These are phyloP conservation scores for Tuctoria greenei DNA, from an alignment of 176 grass and related monocot genomes.

Conservation along the genomic window DNA sequence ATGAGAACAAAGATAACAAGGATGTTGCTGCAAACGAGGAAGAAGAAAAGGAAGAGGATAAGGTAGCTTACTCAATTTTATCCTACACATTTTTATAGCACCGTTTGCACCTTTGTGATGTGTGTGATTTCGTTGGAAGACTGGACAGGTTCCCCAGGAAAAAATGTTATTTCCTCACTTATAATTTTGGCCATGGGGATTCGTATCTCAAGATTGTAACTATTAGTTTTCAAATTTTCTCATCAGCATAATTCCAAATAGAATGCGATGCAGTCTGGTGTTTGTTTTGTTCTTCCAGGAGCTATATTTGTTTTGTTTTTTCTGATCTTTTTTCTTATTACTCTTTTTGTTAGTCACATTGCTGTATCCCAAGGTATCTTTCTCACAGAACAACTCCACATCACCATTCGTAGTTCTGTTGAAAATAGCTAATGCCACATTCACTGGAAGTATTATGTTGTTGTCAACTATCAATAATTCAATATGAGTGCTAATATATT, in stretches of 20 bases:
- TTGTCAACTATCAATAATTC: too few species aligned
- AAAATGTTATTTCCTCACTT: neutral
- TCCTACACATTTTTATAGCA: neutral
- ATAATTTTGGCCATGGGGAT: neutral
- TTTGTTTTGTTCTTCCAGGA: neutral
- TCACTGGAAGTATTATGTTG: neutral
- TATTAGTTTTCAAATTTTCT: neutral
- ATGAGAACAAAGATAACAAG: conserved; percentile 56
- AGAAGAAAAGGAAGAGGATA: conserved; percentile 87
- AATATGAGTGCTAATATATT: neutral
- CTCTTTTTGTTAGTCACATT: neutral
- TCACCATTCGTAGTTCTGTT: neutral
- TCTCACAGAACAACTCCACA: neutral
- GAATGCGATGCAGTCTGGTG: too few species aligned
- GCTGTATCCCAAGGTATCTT: neutral
- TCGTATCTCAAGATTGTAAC: neutral
- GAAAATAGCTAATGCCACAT: neutral
- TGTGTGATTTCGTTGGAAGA: neutral
- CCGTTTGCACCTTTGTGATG: neutral
- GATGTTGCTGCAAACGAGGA: conserved; percentile 49
- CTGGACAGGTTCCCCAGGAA: too few species aligned
- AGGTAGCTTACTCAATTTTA: conserved; percentile 39
- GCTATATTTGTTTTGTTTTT: neutral
- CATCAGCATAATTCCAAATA: neutral
- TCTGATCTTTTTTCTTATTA: neutral